These are phyloP conservation scores for Pichia kudriavzevii DNA, from an alignment of 1,139 yeast species.

Conservation along the genomic window DNA sequence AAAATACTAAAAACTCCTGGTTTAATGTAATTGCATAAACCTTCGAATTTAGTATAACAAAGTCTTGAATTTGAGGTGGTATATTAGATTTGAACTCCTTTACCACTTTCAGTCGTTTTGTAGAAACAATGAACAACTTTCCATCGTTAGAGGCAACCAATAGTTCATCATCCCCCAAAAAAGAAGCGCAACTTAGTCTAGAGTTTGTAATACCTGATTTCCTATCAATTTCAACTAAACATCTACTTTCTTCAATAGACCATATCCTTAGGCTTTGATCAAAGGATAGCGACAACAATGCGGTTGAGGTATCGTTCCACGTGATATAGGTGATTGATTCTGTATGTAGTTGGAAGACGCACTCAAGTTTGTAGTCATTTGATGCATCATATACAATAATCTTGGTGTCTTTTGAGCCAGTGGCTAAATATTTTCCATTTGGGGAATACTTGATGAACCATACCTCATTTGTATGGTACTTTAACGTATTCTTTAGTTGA, in stretches of 20 bases:
- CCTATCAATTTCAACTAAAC: slow-evolving; percentile 9
- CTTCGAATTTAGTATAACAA: slow-evolving; percentile 11
- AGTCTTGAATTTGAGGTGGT: slow-evolving; percentile 15
- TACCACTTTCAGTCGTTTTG: not conserved
- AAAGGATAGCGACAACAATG: slow-evolving; percentile 58
- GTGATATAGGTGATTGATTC: slow-evolving; percentile 61
- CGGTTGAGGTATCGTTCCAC: slow-evolving; percentile 71
- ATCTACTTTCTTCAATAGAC: slow-evolving; percentile 35
- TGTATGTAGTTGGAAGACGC: slow-evolving; percentile 38
- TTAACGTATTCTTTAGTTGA: slow-evolving; percentile 31
- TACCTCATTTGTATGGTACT: slow-evolving; percentile 64
- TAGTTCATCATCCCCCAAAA: slow-evolving; percentile 10
- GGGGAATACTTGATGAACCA: slow-evolving; percentile 81
- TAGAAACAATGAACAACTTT: slow-evolving; percentile 8
- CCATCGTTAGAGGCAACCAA: slow-evolving; percentile 17
- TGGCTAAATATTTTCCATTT: slow-evolving; percentile 64
- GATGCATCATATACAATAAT: slow-evolving; percentile 61
- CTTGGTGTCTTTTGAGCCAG: slow-evolving; percentile 66
- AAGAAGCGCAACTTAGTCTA: slow-evolving; percentile 9
- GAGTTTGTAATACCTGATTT: slow-evolving; percentile 5
- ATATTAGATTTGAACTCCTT: slow-evolving; percentile 4
- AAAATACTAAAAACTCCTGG: slow-evolving; percentile 12
- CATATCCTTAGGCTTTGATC: slow-evolving; percentile 64
- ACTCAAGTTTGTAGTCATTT: slow-evolving; percentile 40
- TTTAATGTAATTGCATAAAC: slow-evolving; percentile 14